phyloP scores from a whole-genome alignment of 495 filamentous ascomycete species.

The Neurospora hispaniola region DNA sequence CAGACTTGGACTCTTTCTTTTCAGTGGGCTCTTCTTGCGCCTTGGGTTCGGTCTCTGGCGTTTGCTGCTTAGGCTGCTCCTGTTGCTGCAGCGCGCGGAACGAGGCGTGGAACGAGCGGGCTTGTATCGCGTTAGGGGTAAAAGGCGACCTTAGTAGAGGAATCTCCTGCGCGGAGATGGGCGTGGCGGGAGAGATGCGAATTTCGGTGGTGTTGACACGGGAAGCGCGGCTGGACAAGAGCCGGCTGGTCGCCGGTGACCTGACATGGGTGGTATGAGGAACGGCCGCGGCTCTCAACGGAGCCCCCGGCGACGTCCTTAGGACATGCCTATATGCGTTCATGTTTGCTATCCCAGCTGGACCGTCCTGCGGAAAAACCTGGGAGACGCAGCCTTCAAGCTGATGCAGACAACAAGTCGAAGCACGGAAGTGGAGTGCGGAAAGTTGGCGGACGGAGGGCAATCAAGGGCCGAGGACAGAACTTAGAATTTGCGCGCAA shows the following conservation, averaged over 20 bases:
- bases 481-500: slow-evolving; percentile 4
- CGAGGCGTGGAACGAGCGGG: slow-evolving; percentile 34
- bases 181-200: slow-evolving; percentile 15
- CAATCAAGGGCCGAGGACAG: neutral
- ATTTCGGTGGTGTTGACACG: slow-evolving; percentile 11
- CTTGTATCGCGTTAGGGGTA: slow-evolving; percentile 26
- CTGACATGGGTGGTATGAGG: slow-evolving; percentile 37
- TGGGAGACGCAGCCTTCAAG: slow-evolving; percentile 8
- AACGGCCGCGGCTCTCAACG: slow-evolving; percentile 25
- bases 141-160: slow-evolving; percentile 35
- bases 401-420: slow-evolving; percentile 8
- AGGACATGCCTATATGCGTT: slow-evolving; percentile 33
- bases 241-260: slow-evolving; percentile 48
- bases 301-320: slow-evolving; percentile 29
- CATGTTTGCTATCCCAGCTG: slow-evolving; percentile 26
- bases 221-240: slow-evolving; percentile 32
- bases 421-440: neutral
- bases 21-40: slow-evolving; percentile 27
- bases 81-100: slow-evolving; percentile 25
- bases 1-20: slow-evolving; percentile 18
- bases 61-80: slow-evolving; percentile 15
- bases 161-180: slow-evolving; percentile 14
- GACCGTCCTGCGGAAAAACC: slow-evolving; percentile 6
- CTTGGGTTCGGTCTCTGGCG: slow-evolving; percentile 17
- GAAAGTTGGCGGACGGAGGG: slow-evolving; percentile 1